Evolutionary conservation across 2,329 filamentous ascomycete genomes (phyloP).

Genomic region (Fusarium illudens): DNA sequence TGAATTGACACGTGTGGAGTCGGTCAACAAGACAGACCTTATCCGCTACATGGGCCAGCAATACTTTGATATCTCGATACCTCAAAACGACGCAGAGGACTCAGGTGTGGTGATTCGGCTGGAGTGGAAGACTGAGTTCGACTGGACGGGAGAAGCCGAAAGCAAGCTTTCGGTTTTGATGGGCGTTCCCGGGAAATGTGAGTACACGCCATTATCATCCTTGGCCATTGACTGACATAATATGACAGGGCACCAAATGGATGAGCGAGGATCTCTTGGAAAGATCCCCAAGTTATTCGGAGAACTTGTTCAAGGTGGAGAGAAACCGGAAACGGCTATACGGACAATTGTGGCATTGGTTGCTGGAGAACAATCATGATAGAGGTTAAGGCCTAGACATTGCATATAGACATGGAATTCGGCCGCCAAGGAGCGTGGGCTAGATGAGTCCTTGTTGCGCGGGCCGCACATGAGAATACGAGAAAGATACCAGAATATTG

Average conservation of each 20-base stretch:
- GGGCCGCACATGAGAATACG: slow-evolving; percentile 11
- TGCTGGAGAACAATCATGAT: slow-evolving; percentile 51
- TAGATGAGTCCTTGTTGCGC: slow-evolving; percentile 3
- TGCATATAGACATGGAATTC: background rate
- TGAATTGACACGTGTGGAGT: background rate
- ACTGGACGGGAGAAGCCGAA: slow-evolving; percentile 77
- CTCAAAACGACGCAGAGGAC: slow-evolving; percentile 44
- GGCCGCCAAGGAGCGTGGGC: background rate
- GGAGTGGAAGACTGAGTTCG: slow-evolving; percentile 71
- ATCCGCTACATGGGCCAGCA: slow-evolving; percentile 63
- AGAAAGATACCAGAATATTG: slow-evolving; percentile 26
- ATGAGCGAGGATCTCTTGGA: slow-evolving; percentile 63
- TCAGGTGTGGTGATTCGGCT: slow-evolving; percentile 59
- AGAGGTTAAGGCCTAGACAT: background rate
- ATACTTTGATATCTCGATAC: slow-evolving; percentile 55
- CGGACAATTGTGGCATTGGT: slow-evolving; percentile 69
- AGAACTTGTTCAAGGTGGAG: slow-evolving; percentile 63
- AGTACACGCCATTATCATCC: slow-evolving; percentile 46
- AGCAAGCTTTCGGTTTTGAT: slow-evolving; percentile 64
- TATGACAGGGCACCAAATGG: slow-evolving; percentile 65
- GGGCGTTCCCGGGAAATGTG: slow-evolving; percentile 69
- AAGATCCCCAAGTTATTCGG: slow-evolving; percentile 69
- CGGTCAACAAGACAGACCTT: slow-evolving; percentile 53
- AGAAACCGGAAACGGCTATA: slow-evolving; percentile 64
- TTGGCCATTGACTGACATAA: slow-evolving; percentile 22